These are phyloP conservation scores for Diutina siamensis DNA, from an alignment of 1,139 yeast genomes.

Conservation along the genomic window DNA sequence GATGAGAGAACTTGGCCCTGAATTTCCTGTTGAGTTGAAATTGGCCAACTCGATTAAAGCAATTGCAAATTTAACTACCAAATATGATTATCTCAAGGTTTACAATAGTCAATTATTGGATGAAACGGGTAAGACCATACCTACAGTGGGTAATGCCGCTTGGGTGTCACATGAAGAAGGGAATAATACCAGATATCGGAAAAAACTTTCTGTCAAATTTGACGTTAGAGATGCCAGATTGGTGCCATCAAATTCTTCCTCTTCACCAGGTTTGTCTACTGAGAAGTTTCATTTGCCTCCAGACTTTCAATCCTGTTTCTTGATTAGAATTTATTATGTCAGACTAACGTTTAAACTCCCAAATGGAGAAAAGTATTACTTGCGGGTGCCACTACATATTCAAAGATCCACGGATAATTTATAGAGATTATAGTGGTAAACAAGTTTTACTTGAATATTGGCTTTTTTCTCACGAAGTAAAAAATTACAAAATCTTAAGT, in stretches of 20 bases:
- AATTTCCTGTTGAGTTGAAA: slow-evolving; percentile 17
- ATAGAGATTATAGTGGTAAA: background rate
- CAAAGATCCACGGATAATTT: background rate
- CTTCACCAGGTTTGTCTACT: background rate
- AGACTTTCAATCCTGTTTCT: slow-evolving; percentile 26
- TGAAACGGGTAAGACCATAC: background rate
- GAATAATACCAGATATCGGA: background rate
- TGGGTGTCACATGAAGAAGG: background rate
- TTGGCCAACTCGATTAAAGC: slow-evolving; percentile 21
- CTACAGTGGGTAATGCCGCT: background rate
- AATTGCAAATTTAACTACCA: slow-evolving; percentile 22
- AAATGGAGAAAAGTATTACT: slow-evolving; percentile 17
- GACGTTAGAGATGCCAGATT: background rate
- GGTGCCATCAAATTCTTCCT: background rate
- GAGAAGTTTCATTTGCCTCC: slow-evolving; percentile 21
- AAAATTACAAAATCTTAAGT: too few relatives aligned
- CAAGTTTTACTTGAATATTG: too few relatives aligned
- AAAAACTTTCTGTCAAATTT: background rate
- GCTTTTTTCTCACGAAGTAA: too few relatives aligned
- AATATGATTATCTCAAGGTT: slow-evolving; percentile 12
- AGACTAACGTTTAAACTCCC: slow-evolving; percentile 20
- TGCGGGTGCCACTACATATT: slow-evolving; percentile 21
- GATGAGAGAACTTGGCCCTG: slow-evolving; percentile 17
- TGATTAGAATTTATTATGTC: slow-evolving; percentile 25
- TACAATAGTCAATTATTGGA: slow-evolving; percentile 5